Conservation (phyloP, 768 basidiomycete species). For the Xerocomellus intermedius region DNA sequence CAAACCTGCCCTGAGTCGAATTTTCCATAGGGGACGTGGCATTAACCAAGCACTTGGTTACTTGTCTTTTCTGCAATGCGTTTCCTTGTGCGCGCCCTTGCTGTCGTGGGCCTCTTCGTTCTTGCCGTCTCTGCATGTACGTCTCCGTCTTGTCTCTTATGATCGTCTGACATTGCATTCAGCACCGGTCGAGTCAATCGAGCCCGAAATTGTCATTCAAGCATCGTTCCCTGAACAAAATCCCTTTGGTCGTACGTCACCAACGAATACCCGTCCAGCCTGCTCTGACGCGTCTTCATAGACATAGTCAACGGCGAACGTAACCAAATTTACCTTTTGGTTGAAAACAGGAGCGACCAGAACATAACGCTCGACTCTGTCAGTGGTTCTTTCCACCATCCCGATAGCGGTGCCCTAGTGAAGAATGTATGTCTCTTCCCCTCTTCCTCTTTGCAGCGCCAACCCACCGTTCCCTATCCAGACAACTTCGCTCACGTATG, state of each 20-base stretch:
- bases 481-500: conserved; percentile 59
- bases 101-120: conserved; percentile 28
- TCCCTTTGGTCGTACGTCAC: conserved; percentile 68
- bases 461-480: conserved; percentile 27
- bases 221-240: conserved; percentile 71
- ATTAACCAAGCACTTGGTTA: neutral
- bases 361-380: conserved; percentile 68
- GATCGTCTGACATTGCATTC: conserved; percentile 4
- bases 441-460: neutral
- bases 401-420: conserved; percentile 58
- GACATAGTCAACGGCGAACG: conserved; percentile 84
- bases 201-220: conserved; percentile 52
- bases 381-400: conserved; percentile 65
- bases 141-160: conserved; percentile 4
- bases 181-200: conserved; percentile 35
- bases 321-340: conserved; percentile 59
- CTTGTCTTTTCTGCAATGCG: conserved; percentile 30
- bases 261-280: neutral
- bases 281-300: conserved; percentile 31
- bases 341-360: conserved; percentile 75
- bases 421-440: conserved; percentile 60
- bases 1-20: conserved; percentile 28
- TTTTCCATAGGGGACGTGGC: conserved; percentile 30
- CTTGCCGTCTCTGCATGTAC: conserved; percentile 32
- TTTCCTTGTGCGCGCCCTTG: conserved; percentile 29